These are phyloP conservation scores for Mallotus repandus DNA, from an alignment of 441 rosid genomes.

Conservation along the genomic window DNA sequence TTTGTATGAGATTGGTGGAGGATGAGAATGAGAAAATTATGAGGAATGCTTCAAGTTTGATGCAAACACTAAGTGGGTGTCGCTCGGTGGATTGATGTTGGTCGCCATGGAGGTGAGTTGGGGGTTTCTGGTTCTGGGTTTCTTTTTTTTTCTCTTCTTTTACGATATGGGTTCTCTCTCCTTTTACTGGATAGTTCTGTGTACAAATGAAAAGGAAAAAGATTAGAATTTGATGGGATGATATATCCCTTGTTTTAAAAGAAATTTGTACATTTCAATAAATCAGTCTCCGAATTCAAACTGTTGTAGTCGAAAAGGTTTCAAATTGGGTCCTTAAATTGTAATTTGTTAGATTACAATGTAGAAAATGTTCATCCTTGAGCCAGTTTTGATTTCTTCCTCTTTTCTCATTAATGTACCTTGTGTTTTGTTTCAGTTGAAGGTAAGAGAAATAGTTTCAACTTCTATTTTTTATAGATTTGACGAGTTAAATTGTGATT, in stretches of 20 bases:
- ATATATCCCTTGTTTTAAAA: constrained; percentile 18
- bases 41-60: constrained; percentile 61
- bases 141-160: not conserved
- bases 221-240: constrained; percentile 36
- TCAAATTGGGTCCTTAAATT: too few relatives aligned
- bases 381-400: too few relatives aligned
- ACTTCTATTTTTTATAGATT: too few relatives aligned
- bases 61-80: constrained; percentile 50
- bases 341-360: too few relatives aligned
- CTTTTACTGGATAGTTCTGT: constrained; percentile 47
- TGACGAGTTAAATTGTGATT: too few relatives aligned
- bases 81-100: constrained; percentile 33
- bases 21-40: constrained; percentile 81
- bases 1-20: constrained; percentile 58
- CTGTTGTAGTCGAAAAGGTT: too few relatives aligned
- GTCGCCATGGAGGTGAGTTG: constrained; percentile 41
- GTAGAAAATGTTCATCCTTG: too few relatives aligned
- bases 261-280: constrained; percentile 48
- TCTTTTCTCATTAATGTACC: too few relatives aligned
- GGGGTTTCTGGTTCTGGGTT: constrained; percentile 23
- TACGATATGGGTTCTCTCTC: constrained; percentile 18
- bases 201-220: constrained; percentile 46
- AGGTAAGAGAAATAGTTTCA: too few relatives aligned
- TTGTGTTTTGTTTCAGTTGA: too few relatives aligned
- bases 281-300: not conserved